Evolutionary conservation across 2,329 filamentous ascomycete genomes (phyloP).

Genomic region (Epichloe hybrida): DNA sequence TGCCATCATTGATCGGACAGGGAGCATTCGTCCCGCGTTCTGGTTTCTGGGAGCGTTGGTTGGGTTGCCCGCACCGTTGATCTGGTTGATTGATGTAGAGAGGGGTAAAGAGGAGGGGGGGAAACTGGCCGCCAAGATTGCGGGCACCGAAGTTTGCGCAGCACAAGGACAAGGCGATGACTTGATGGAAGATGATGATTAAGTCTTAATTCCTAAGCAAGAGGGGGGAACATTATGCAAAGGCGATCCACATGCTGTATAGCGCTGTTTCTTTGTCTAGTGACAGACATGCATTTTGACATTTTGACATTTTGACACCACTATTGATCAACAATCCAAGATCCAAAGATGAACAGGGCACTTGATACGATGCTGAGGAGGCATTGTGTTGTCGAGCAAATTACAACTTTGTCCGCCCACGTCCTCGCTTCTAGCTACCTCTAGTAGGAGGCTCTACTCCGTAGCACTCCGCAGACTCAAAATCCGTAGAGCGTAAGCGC

Average conservation of each 20-base stretch:
- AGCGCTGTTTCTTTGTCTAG: not conserved
- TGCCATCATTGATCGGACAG: slow-evolving; percentile 72
- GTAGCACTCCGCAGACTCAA: too few species aligned
- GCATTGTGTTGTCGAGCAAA: too few species aligned
- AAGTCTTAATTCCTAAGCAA: not conserved
- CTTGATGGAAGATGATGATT: slow-evolving; percentile 12
- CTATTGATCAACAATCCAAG: not conserved
- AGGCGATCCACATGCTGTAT: not conserved
- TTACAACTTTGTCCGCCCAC: too few species aligned
- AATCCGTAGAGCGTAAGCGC: too few species aligned
- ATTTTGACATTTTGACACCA: not conserved
- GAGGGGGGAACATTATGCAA: not conserved
- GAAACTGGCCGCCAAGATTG: slow-evolving; percentile 46
- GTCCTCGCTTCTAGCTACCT: too few species aligned
- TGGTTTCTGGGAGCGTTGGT: slow-evolving; percentile 84
- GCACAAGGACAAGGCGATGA: slow-evolving; percentile 5
- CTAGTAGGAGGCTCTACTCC: too few species aligned
- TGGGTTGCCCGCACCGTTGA: slow-evolving; percentile 67
- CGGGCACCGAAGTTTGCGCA: slow-evolving; percentile 30
- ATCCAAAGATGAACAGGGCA: too few species aligned
- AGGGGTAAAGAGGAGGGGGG: slow-evolving; percentile 57
- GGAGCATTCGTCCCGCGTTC: slow-evolving; percentile 75
- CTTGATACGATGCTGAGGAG: too few species aligned
- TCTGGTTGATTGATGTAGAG: slow-evolving; percentile 76
- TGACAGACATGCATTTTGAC: not conserved